Evolutionary conservation across 2,329 filamentous ascomycete species (phyloP).

Genomic region (Pestalotiopsis sp.): DNA sequence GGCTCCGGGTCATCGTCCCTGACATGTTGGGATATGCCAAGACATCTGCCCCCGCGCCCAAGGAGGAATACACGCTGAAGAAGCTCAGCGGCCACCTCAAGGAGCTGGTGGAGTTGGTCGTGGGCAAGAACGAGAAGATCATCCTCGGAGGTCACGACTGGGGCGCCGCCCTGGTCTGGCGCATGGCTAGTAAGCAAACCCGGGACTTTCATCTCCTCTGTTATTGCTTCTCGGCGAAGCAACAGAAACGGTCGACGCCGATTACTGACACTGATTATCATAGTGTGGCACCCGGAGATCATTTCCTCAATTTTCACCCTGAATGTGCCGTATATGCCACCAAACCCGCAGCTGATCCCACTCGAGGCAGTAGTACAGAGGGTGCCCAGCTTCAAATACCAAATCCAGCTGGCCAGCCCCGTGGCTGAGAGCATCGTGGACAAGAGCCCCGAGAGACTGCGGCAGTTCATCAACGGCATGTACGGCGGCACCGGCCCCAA

Average conservation of each 20-base stretch:
- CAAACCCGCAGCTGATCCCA: constrained; percentile 52
- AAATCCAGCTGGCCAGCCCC: constrained; percentile 75
- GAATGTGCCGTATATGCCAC: constrained; percentile 74
- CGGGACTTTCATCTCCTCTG: neutral
- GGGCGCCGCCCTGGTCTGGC: constrained; percentile 80
- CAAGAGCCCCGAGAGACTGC: constrained; percentile 57
- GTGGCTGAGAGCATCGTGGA: constrained; percentile 65
- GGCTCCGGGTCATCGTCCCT: constrained; percentile 78
- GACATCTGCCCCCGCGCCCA: constrained; percentile 68
- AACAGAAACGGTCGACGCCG: neutral
- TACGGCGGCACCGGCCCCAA: constrained; percentile 67
- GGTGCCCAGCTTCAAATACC: constrained; percentile 78
- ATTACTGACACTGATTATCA: neutral
- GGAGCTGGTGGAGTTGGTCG: constrained; percentile 64
- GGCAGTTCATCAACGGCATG: constrained; percentile 70
- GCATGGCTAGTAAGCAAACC: constrained; percentile 54
- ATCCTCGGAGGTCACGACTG: constrained; percentile 93
- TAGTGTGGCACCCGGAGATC: constrained; percentile 69
- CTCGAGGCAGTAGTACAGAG: constrained; percentile 61
- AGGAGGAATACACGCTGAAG: constrained; percentile 71
- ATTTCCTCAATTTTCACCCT: constrained; percentile 77
- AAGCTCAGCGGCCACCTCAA: constrained; percentile 75
- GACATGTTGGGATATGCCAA: constrained; percentile 87
- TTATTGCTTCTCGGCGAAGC: neutral
- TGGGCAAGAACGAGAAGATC: constrained; percentile 53